phyloP scores from a whole-genome alignment of 116 monocot genomes.

The Trichopus zeylanicus region DNA sequence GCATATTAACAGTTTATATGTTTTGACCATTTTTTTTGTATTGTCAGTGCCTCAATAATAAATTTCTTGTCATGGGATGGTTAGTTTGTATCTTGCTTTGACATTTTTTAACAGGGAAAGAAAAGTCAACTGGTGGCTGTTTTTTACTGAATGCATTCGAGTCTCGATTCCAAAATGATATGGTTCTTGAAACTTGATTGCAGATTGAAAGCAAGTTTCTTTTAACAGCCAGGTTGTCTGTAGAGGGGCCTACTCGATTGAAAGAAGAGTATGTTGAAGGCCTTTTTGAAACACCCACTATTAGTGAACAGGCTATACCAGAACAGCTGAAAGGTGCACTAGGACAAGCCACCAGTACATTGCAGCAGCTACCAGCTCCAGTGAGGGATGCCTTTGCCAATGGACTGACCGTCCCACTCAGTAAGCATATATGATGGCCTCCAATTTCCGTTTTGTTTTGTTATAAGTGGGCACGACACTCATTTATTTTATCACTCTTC shows the following conservation, averaged over 20 bases:
- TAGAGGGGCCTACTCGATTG: constrained; percentile 85
- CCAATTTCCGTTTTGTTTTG: neutral
- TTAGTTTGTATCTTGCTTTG: neutral
- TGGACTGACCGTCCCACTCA: constrained; percentile 78
- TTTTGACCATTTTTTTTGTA: neutral
- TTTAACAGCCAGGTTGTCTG: constrained; percentile 60
- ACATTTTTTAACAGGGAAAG: neutral
- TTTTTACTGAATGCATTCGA: neutral
- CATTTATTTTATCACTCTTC: neutral
- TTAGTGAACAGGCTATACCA: constrained; percentile 73
- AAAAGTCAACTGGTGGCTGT: neutral
- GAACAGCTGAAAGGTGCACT: constrained; percentile 65
- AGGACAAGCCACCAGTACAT: constrained; percentile 43
- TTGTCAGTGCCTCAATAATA: neutral
- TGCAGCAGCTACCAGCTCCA: constrained; percentile 80
- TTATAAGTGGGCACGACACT: neutral
- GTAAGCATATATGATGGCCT: constrained; percentile 36
- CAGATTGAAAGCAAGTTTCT: constrained; percentile 78
- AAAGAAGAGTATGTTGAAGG: constrained; percentile 98
- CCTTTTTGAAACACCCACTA: constrained; percentile 57
- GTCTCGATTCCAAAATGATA: neutral
- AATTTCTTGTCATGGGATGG: neutral
- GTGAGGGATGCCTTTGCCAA: constrained; percentile 56
- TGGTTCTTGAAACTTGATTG: constrained; percentile 3
- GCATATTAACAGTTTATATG: too few species aligned